Percentiles rank a stretch among this genome's conserved stretches.
Evolutionary conservation across 140 eudicot genomes (phyloP).

Genomic region (Stevia rebaudiana): DNA sequence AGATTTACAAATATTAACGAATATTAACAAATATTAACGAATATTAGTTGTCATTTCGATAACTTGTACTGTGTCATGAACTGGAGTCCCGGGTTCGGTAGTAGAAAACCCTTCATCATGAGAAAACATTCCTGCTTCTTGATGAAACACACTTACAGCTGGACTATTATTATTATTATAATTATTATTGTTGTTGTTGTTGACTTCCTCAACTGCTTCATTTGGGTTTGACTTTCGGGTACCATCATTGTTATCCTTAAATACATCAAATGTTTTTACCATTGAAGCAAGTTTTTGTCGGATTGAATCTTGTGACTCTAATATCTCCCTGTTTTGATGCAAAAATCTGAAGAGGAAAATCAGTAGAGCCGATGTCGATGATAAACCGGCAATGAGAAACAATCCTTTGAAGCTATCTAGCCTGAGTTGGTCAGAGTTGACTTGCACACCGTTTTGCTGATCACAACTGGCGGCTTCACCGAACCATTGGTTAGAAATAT

Average conservation of each 20-base stretch:
- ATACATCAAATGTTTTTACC: conserved; percentile 29
- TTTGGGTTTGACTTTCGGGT: conserved; percentile 15
- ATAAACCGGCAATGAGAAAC: conserved; percentile 44
- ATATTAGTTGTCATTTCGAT: neutral
- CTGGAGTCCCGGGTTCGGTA: conserved; percentile 40
- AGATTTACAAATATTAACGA: neutral
- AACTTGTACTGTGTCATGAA: conserved; percentile 5
- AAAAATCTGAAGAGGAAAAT: conserved; percentile 29
- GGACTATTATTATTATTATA: conserved; percentile 14
- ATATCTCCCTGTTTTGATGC: conserved; percentile 35
- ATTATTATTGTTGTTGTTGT: neutral
- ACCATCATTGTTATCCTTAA: conserved; percentile 26
- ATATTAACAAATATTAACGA: neutral
- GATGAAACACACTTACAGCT: conserved; percentile 16
- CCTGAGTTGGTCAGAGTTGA: conserved; percentile 34
- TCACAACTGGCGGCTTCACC: conserved; percentile 21
- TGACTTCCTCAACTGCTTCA: conserved; percentile 3
- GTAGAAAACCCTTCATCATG: conserved; percentile 40
- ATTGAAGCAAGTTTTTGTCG: conserved; percentile 31
- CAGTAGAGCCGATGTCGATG: conserved; percentile 40
- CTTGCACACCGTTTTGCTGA: conserved; percentile 10
- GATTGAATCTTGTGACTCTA: conserved; percentile 27
- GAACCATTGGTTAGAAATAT: conserved; percentile 37
- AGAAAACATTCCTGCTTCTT: conserved; percentile 26
- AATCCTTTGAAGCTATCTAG: conserved; percentile 52